Base-by-base conservation (phyloP, 495 filamentous ascomycete species). In the Cercophora newfieldiana region DNA sequence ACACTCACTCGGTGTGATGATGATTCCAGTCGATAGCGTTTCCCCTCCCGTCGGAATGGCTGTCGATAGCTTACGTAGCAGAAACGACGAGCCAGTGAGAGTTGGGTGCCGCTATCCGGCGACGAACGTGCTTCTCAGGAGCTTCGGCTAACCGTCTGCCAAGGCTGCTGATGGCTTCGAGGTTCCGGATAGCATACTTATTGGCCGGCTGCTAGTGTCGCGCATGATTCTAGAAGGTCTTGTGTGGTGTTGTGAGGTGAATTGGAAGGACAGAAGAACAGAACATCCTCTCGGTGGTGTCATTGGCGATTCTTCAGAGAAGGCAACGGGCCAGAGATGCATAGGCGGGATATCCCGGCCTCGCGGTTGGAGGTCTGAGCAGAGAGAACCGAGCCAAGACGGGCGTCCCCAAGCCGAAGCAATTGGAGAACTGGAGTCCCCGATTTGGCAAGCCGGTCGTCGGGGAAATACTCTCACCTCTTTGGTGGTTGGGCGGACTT, bases 1-100 rank as follows among this genome's bases (percentile, higher is more conserved):
- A 53, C 10, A 55, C 51, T 24, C 26, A 29, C 25, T 58, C 55
- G 55, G 55, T 58, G 55, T 58, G 55, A 58, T 33, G 55, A 22
- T 18, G 19, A 28, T 55, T 55, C 22, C 51, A 16, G 10, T 44
- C 18, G 37, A 44, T 44, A 44, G 37, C 37, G 37, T 44, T 16
- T 44, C 12, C 37, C 37, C 37, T 44, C 37, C 18, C 37, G 10
- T 44, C 37, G 37, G 37, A 16, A 44, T 44, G 37, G 51, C 51
- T 25, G 51, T 55, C 29, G 55, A 33, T 31, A 21, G 19, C 25
- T 58, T 58, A 58, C 55, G 55, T 58, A 58, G 55, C 14, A 58
- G 55, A 58, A 58, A 58, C 8, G 14, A 21, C 26, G 55, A 16
- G 14, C 55, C 55, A 58, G 55, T 58, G 29, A 58, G 25, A 58